These are phyloP conservation scores for Peronospora destructor DNA, from an alignment of 352 stramenopile species.

Conservation along the genomic window DNA sequence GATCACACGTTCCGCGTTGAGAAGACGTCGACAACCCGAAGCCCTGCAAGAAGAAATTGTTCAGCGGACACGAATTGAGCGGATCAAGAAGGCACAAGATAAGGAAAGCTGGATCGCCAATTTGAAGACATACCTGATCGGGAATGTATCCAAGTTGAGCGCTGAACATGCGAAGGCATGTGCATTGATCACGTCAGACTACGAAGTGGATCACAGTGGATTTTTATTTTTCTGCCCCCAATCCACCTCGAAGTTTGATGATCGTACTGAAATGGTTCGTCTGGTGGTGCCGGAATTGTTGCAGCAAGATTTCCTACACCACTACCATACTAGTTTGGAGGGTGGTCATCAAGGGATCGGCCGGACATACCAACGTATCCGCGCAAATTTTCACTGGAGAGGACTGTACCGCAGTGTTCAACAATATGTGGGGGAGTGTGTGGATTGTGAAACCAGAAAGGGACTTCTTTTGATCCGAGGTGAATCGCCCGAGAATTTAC, in stretches of 20 bases:
- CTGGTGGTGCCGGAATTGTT: too few species aligned
- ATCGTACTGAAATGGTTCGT: neutral
- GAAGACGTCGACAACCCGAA: neutral
- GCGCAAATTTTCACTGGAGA: conserved; percentile 3
- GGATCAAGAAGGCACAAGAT: neutral
- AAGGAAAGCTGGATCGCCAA: conserved; percentile 5
- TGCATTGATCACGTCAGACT: conserved; percentile 3
- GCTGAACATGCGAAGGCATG: neutral
- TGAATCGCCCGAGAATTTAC: conserved; percentile 3
- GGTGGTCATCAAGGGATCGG: too few species aligned
- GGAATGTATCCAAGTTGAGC: neutral
- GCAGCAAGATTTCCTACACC: too few species aligned
- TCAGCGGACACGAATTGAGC: neutral
- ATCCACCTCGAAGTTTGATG: too few species aligned
- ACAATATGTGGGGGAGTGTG: conserved; percentile 2
- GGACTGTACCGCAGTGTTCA: conserved; percentile 1
- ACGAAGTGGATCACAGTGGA: neutral
- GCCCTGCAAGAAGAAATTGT: conserved; percentile 5
- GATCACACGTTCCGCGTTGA: neutral
- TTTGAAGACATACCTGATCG: too few species aligned
- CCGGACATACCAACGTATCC: too few species aligned
- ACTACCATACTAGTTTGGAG: too few species aligned
- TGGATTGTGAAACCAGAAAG: conserved; percentile 7
- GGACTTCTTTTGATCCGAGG: neutral
- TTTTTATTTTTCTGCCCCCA: conserved; percentile 2